Percentiles rank a stretch among this genome's conserved stretches.
These are phyloP conservation scores for Phaeosphaeria sp. DNA, from an alignment of 2,329 filamentous ascomycete species.

Conservation along the genomic window DNA sequence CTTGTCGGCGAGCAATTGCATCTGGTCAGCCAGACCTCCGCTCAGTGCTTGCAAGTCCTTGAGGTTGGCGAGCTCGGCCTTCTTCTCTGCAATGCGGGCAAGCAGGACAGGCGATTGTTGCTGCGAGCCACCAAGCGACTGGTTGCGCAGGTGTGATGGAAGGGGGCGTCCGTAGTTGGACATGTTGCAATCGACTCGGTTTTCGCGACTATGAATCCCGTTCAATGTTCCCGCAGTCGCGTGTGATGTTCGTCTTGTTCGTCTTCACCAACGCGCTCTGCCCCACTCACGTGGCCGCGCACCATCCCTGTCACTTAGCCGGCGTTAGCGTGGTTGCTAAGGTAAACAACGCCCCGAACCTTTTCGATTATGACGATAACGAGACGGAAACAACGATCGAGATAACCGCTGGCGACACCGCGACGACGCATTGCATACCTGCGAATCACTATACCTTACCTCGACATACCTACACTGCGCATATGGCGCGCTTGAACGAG, in stretches of 20 bases:
- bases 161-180: slow-evolving; percentile 55
- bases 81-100: slow-evolving; percentile 84
- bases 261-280: slow-evolving; percentile 19
- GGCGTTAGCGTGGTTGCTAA: slow-evolving; percentile 35
- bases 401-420: slow-evolving; percentile 17
- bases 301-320: slow-evolving; percentile 6
- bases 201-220: not conserved
- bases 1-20: slow-evolving; percentile 82
- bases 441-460: slow-evolving; percentile 35
- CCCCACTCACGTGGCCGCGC: slow-evolving; percentile 34
- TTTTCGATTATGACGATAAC: slow-evolving; percentile 32
- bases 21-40: slow-evolving; percentile 78
- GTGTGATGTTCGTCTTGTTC: not conserved
- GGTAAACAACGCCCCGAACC: slow-evolving; percentile 39
- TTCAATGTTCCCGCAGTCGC: not conserved
- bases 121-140: slow-evolving; percentile 48
- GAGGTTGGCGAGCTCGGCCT: slow-evolving; percentile 79
- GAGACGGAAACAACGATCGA: slow-evolving; percentile 41
- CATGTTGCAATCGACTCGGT: slow-evolving; percentile 25
- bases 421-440: slow-evolving; percentile 8
- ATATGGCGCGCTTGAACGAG: slow-evolving; percentile 85
- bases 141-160: slow-evolving; percentile 69
- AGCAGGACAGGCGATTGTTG: slow-evolving; percentile 73
- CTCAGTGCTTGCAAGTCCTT: slow-evolving; percentile 80
- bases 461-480: slow-evolving; percentile 49